Conservation (phyloP, 2,329 filamentous ascomycete species). For the Aspergillus unguis region DNA sequence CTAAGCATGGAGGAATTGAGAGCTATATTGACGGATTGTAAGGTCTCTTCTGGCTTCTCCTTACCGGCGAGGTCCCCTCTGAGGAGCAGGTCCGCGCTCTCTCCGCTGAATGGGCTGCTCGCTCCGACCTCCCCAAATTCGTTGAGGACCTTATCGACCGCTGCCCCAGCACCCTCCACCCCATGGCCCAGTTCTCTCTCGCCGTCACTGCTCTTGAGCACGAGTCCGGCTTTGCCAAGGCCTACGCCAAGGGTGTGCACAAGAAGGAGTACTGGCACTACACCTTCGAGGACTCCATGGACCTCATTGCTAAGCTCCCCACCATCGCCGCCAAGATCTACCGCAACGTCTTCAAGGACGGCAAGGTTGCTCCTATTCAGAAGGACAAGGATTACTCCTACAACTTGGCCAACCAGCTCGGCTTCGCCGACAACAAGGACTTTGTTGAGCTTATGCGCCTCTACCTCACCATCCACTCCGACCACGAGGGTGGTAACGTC, state of each 20-base stretch:
- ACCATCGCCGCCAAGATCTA: slow-evolving; percentile 98
- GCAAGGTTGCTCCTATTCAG: slow-evolving; percentile 92
- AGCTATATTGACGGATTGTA: slow-evolving; percentile 8
- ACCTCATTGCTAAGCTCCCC: slow-evolving; percentile 98
- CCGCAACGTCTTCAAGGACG: slow-evolving; percentile 99
- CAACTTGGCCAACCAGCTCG: slow-evolving; percentile 99
- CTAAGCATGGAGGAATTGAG: background rate
- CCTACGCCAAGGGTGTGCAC: slow-evolving; percentile 97
- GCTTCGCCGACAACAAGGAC: slow-evolving; percentile 90
- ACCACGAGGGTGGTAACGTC: slow-evolving; percentile 99
- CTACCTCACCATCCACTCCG: slow-evolving; percentile 99
- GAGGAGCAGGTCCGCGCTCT: slow-evolving; percentile 98
- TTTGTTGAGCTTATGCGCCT: slow-evolving; percentile 98
- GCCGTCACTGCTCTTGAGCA: slow-evolving; percentile 98
- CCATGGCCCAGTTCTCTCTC: slow-evolving; percentile 99
- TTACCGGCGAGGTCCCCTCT: slow-evolving; percentile 94
- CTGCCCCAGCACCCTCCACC: slow-evolving; percentile 97
- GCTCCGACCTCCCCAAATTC: slow-evolving; percentile 95
- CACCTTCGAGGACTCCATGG: slow-evolving; percentile 99
- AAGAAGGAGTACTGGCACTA: slow-evolving; percentile 99
- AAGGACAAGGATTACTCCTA: slow-evolving; percentile 99
- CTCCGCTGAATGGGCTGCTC: slow-evolving; percentile 97
- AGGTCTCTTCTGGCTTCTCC: slow-evolving; percentile 98
- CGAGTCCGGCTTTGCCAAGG: slow-evolving; percentile 95
- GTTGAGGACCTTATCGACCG: slow-evolving; percentile 99